A percentile compares a stretch with the other conserved stretches of the same genome.
These are phyloP conservation scores for Alternaria brassicicola DNA, from an alignment of 2,329 filamentous ascomycete species.

Conservation along the genomic window DNA sequence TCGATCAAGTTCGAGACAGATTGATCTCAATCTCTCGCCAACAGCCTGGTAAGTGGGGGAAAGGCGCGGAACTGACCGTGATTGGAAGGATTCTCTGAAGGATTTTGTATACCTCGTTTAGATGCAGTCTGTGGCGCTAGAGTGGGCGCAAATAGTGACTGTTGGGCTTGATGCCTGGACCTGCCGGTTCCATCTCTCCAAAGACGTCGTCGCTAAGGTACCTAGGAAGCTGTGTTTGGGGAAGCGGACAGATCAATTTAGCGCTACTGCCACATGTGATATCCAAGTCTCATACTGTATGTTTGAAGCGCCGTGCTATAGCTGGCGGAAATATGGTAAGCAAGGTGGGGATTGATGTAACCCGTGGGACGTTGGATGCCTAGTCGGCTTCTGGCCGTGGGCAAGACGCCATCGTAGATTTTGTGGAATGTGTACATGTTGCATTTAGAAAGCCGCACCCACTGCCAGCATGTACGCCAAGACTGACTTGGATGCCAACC, in stretches of 20 bases:
- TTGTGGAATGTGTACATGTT: not conserved
- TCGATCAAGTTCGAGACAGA: slow-evolving; percentile 3
- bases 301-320: not conserved
- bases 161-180: too few relatives aligned
- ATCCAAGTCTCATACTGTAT: not conserved
- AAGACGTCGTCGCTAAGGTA: too few relatives aligned
- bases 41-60: slow-evolving; percentile 5
- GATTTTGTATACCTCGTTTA: not conserved
- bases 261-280: not conserved
- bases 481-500: not conserved
- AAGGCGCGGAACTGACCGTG: not conserved
- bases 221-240: not conserved
- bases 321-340: not conserved
- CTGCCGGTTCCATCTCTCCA: too few relatives aligned
- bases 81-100: not conserved
- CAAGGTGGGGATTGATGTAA: not conserved
- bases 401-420: not conserved
- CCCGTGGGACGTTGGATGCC: not conserved
- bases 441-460: not conserved
- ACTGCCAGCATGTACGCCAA: not conserved
- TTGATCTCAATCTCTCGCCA: slow-evolving; percentile 1
- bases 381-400: not conserved
- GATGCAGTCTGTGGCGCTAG: not conserved
- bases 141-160: not conserved
- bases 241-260: not conserved